Percentiles rank a stretch among this genome's conserved stretches.
Evolutionary conservation across 352 stramenopile genomes (phyloP).

Genomic region (Globisporangium viniferum): DNA sequence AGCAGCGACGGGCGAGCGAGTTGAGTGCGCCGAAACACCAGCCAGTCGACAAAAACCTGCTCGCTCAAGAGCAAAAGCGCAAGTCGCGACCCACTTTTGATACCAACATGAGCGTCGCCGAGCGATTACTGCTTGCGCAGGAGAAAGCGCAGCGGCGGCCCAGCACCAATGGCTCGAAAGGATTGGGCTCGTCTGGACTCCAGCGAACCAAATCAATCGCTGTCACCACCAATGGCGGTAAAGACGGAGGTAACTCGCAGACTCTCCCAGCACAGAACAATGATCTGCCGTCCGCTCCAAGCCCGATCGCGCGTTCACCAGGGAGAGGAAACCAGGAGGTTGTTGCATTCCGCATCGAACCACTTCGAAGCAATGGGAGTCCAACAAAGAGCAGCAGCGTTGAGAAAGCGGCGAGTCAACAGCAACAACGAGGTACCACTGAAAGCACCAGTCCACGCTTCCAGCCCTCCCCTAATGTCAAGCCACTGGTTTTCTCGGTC

Average conservation of each 20-base stretch:
- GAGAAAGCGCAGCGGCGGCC: slow-evolving; percentile 40
- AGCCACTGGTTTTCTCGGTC: not conserved
- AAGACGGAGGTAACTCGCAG: not conserved
- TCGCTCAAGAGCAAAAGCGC: slow-evolving; percentile 54
- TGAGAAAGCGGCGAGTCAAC: slow-evolving; percentile 1
- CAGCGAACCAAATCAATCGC: slow-evolving; percentile 7
- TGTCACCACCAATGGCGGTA: too few relatives aligned
- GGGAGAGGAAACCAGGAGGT: slow-evolving; percentile 10
- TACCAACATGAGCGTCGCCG: slow-evolving; percentile 60
- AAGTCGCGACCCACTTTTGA: slow-evolving; percentile 65
- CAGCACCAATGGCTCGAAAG: slow-evolving; percentile 2
- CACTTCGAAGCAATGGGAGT: slow-evolving; percentile 7
- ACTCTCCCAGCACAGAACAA: not conserved
- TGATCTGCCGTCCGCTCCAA: not conserved
- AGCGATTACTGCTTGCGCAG: slow-evolving; percentile 49
- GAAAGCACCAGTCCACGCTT: not conserved
- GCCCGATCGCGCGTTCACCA: not conserved
- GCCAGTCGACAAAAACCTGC: slow-evolving; percentile 51
- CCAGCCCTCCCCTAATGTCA: not conserved
- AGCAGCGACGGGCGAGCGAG: slow-evolving; percentile 52
- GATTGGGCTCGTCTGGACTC: not conserved
- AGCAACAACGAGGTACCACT: not conserved
- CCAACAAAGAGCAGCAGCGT: slow-evolving; percentile 4
- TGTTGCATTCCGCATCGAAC: slow-evolving; percentile 22
- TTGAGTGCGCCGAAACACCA: slow-evolving; percentile 66